These are phyloP conservation scores for Amesomyces nigricolor DNA, from an alignment of 2,329 filamentous ascomycete genomes.

Conservation along the genomic window DNA sequence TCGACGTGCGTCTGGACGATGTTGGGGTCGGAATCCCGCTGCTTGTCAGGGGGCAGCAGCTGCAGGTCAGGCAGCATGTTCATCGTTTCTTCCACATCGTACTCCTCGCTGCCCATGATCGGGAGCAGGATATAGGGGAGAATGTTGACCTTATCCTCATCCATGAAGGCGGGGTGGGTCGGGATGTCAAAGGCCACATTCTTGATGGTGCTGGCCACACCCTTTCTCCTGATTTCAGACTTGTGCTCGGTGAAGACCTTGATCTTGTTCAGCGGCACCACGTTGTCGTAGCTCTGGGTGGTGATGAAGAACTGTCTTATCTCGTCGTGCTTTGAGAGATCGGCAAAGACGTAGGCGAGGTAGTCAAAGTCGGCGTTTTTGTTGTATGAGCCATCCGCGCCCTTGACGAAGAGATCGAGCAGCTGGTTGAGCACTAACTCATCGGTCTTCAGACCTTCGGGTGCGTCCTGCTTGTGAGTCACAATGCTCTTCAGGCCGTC, in stretches of 20 bases:
- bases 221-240: constrained; percentile 75
- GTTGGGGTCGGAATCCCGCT: constrained; percentile 67
- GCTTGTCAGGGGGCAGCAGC: constrained; percentile 82
- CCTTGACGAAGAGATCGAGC: constrained; percentile 93
- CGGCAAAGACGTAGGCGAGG: constrained; percentile 87
- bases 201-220: constrained; percentile 95
- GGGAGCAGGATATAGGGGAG: constrained; percentile 85
- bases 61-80: constrained; percentile 88
- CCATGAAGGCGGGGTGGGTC: constrained; percentile 65
- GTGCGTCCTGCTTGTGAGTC: constrained; percentile 59
- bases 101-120: constrained; percentile 82
- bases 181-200: constrained; percentile 81
- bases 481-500: constrained; percentile 66
- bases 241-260: constrained; percentile 90
- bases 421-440: constrained; percentile 79
- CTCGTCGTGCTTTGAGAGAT: constrained; percentile 75
- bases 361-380: constrained; percentile 85
- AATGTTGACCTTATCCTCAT: constrained; percentile 68
- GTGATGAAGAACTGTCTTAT: constrained; percentile 70
- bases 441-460: constrained; percentile 66
- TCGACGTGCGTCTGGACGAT: constrained; percentile 87
- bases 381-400: constrained; percentile 76
- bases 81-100: constrained; percentile 76
- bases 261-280: constrained; percentile 88
- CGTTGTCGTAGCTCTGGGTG: constrained; percentile 67